Base-by-base conservation (phyloP, 352 stramenopile species). In the Halophytophthora polymorphica region DNA sequence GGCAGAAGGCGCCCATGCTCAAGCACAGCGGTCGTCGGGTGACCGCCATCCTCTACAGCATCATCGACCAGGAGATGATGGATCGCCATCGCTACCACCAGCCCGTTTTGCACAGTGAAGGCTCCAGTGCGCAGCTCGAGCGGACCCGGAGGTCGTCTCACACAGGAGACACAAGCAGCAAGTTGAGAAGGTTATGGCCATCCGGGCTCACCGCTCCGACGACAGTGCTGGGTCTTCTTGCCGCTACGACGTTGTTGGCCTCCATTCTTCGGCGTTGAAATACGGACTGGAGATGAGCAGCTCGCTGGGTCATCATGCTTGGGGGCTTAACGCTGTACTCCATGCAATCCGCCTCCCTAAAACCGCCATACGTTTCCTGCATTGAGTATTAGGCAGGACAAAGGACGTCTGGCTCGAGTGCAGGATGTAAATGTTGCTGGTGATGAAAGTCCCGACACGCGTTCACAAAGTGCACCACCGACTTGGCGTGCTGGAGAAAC, bases 381-480 rank as follows among this genome's bases (percentile, higher is more conserved):
- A 31, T 10, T 31, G 25, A n/a, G n/a, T n/a, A n/a, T n/a, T n/a
- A n/a, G n/a, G n/a, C 53, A 95, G 53, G 46, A 89, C 93, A 40
- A 90, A 89, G 2, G 84, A 82, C 7, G 82, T 74, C 6, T 70
- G 71, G 46, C 72, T 86, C 3, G 84, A 89, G 25, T 78, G 69
- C 35, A 95, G 58, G 43, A 91, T 61, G 11, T 80, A 77, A 5
- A 79, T 74, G 39, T 74, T 91, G 28, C 76, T 86, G 31, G 79
- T 85, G 50, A 95, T 88, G 28, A 95, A 95, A 33, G n/a, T 95
- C 84, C 25, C 84, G 93, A 40, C 82, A 90, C 5, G 82, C 77
- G 47, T 87, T 92, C 52, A 95, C 75, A 33, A 95, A 51, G 53
- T 92, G 80, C 2, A 92, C 69, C 38, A 92, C 83, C 0, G 82